phyloP scores from a whole-genome alignment of 371 early-diverging fungal genomes.

The Mortierella sp. region DNA sequence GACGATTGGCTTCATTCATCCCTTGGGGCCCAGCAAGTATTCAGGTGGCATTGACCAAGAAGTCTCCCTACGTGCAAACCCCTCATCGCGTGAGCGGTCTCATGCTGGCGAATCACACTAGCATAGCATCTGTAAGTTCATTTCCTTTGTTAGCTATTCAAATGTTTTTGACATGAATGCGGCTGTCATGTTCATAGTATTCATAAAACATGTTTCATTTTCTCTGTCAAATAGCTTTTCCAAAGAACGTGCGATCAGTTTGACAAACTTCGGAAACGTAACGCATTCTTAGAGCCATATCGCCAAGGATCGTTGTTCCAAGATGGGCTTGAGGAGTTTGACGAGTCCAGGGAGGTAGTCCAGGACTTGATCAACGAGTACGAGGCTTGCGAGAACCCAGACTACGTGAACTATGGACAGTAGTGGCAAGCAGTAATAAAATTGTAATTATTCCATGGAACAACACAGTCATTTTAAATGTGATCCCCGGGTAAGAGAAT shows the following conservation, averaged over 20 bases:
- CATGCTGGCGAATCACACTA: constrained; percentile 98
- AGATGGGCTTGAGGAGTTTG: constrained; percentile 94
- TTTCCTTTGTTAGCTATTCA: not conserved
- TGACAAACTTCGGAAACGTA: constrained; percentile 96
- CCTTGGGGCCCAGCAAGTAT: constrained; percentile 99
- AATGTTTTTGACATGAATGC: not conserved
- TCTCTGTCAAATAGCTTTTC: constrained; percentile 75
- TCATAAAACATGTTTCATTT: not conserved
- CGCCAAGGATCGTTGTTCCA: constrained; percentile 86
- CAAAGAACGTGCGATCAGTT: constrained; percentile 96
- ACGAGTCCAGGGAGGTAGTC: constrained; percentile 86
- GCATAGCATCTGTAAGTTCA: constrained; percentile 83
- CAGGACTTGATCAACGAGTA: constrained; percentile 95
- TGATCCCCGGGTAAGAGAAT: not conserved
- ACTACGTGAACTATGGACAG: constrained; percentile 73
- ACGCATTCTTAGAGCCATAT: constrained; percentile 99
- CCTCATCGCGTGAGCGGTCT: constrained; percentile 97
- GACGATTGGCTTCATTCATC: constrained; percentile 95
- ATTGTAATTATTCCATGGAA: not conserved
- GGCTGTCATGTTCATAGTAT: not conserved
- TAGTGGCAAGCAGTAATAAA: constrained; percentile 5
- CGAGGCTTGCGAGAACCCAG: constrained; percentile 93
- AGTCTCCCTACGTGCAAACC: constrained; percentile 93
- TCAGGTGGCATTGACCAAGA: constrained; percentile 95
- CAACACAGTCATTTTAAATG: not conserved